Percentiles rank a stretch among this genome's conserved stretches.
Conservation (phyloP, 2,329 filamentous ascomycete species). For the Aureobasidium sp. region DNA sequence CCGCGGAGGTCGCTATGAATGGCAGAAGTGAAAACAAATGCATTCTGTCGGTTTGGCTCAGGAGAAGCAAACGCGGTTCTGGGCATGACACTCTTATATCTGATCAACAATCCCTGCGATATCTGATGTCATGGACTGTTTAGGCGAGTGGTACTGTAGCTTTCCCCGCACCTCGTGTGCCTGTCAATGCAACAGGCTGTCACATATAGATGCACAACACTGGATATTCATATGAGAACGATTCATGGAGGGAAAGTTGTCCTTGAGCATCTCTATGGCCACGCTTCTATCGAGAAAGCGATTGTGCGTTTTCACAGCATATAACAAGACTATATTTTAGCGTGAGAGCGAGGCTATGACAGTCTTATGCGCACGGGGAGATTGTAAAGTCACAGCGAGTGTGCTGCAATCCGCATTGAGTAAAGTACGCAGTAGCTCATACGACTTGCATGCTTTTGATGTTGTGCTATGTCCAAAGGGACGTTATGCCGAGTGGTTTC, state of each 20-base stretch:
- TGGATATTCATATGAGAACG: no score
- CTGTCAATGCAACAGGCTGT: not conserved
- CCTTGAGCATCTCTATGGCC: no score
- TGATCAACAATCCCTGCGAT: not conserved
- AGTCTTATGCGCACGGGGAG: no score
- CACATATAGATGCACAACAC: no score
- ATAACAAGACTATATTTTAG: no score
- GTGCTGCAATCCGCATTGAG: not conserved
- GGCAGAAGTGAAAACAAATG: slow-evolving; percentile 17
- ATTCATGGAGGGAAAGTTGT: no score
- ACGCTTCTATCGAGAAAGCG: no score
- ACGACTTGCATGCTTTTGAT: not conserved
- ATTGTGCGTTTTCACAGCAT: no score
- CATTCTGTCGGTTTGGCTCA: not conserved
- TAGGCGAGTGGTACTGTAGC: not conserved
- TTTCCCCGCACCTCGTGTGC: slow-evolving; percentile 5
- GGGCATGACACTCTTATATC: not conserved
- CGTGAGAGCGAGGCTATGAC: no score
- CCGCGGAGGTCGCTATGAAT: slow-evolving; percentile 20
- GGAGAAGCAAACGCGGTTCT: not conserved
- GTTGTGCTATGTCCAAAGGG: not conserved
- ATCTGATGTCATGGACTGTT: slow-evolving; percentile 8
- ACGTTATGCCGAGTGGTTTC: not conserved
- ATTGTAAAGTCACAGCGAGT: not conserved
- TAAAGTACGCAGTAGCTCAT: not conserved